Percentiles rank a stretch among this genome's conserved stretches.
Evolutionary conservation across 139 green algal species (phyloP).

Genomic region (Closterium sp.): DNA sequence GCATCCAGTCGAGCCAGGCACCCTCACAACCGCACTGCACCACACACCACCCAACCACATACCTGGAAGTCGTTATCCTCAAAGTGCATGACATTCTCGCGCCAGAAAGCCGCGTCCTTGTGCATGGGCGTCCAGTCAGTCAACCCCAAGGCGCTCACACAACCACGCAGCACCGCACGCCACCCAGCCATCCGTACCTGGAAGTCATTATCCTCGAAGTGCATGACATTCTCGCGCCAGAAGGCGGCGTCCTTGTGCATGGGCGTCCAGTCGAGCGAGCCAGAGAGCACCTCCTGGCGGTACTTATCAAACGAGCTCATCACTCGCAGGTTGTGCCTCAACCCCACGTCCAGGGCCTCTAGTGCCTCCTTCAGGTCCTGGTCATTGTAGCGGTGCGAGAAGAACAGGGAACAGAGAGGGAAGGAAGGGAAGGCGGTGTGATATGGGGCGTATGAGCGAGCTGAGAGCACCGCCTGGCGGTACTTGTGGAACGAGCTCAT

Average conservation of each 20-base stretch:
- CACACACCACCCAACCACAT: neutral
- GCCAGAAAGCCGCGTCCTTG: slow-evolving; percentile 71
- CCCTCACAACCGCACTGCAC: neutral
- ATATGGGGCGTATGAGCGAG: neutral
- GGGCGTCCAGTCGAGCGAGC: slow-evolving; percentile 79
- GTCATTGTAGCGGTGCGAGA: neutral
- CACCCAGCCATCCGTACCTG: slow-evolving; percentile 19
- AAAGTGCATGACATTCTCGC: slow-evolving; percentile 81
- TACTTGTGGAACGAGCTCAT: slow-evolving; percentile 85
- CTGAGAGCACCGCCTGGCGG: slow-evolving; percentile 67
- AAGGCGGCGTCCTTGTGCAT: slow-evolving; percentile 79
- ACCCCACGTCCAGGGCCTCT: slow-evolving; percentile 71
- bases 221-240: slow-evolving; percentile 78
- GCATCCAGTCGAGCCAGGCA: slow-evolving; percentile 58
- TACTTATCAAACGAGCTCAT: slow-evolving; percentile 86
- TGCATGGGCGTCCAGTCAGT: slow-evolving; percentile 82
- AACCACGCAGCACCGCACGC: neutral
- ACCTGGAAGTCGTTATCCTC: slow-evolving; percentile 85
- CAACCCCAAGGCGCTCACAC: neutral
- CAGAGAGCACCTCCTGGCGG: slow-evolving; percentile 68
- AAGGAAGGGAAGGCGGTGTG: neutral
- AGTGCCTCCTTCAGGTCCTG: slow-evolving; percentile 81
- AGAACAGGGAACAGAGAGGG: neutral
- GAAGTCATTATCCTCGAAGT: slow-evolving; percentile 91
- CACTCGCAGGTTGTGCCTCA: slow-evolving; percentile 70